Conservation (phyloP, 305 asterid species). For the Fraxinus platypoda region DNA sequence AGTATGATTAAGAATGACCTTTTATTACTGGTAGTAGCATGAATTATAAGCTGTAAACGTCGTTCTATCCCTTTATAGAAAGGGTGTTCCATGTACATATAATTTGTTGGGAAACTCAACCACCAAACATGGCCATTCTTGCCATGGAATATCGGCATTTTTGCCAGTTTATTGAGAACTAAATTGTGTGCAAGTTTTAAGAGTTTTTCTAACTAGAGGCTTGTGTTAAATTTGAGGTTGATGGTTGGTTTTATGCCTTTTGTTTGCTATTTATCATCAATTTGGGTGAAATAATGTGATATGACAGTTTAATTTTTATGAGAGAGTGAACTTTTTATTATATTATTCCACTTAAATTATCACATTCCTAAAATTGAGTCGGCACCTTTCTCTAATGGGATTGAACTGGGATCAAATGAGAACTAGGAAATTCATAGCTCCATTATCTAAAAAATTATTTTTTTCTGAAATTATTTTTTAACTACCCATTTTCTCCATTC, state of each 20-base stretch:
- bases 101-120: constrained; percentile 15
- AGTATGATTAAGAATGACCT: constrained; percentile 21
- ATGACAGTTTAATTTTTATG: too few species aligned
- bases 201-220: background rate
- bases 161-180: background rate
- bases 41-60: constrained; percentile 16
- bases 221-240: background rate
- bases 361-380: background rate
- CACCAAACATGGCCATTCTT: background rate
- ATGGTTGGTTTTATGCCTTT: background rate
- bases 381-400: background rate
- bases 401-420: background rate
- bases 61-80: constrained; percentile 10
- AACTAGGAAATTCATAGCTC: background rate
- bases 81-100: constrained; percentile 39
- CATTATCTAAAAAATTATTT: too few species aligned
- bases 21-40: constrained; percentile 17
- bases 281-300: too few species aligned
- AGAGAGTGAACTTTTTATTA: too few species aligned
- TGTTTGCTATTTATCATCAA: background rate
- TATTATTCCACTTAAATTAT: too few species aligned
- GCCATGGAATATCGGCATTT: background rate
- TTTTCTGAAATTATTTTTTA: too few species aligned
- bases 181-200: background rate
- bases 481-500: background rate